Percentiles rank a stretch among this genome's conserved stretches.
Conservation (phyloP, 805 yeast genomes). For the Kodamaea leandrae region DNA sequence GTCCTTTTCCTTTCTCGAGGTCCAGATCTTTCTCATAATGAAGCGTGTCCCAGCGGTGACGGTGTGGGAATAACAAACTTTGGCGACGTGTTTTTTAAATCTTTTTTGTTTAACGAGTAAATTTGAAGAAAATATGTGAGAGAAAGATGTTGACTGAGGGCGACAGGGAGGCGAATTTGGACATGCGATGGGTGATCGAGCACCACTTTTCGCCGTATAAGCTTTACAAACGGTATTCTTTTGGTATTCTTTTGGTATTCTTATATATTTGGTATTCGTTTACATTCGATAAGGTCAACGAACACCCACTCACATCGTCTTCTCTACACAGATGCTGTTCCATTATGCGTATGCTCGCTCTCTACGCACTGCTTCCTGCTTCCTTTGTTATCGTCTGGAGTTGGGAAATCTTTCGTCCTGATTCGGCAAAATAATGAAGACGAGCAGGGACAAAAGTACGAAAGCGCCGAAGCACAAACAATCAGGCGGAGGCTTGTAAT, state of each 20-base stretch:
- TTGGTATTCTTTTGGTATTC: too few species aligned
- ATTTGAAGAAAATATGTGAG: neutral
- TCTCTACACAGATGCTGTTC: neutral
- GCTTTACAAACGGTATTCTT: too few species aligned
- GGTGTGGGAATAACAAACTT: constrained; percentile 3
- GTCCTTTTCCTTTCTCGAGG: constrained; percentile 25
- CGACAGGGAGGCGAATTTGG: neutral
- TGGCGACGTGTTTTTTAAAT: constrained; percentile 6
- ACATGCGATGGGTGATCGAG: too few species aligned
- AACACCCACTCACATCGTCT: too few species aligned
- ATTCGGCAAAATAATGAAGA: constrained; percentile 2
- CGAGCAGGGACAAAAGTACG: constrained; percentile 2
- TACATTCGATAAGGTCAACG: too few species aligned
- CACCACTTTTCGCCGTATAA: too few species aligned
- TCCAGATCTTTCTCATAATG: constrained; percentile 30
- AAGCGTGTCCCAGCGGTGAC: neutral
- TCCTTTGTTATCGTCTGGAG: neutral
- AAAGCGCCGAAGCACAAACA: neutral
- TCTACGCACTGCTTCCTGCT: neutral
- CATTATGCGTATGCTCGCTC: neutral
- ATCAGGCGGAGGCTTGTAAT: too few species aligned
- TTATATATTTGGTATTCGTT: too few species aligned
- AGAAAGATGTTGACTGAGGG: neutral
- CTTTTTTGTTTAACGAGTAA: constrained; percentile 3
- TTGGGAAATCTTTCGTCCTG: neutral